Conservation (phyloP, 108 stramenopile genomes). For the Nitzschia sp. region DNA sequence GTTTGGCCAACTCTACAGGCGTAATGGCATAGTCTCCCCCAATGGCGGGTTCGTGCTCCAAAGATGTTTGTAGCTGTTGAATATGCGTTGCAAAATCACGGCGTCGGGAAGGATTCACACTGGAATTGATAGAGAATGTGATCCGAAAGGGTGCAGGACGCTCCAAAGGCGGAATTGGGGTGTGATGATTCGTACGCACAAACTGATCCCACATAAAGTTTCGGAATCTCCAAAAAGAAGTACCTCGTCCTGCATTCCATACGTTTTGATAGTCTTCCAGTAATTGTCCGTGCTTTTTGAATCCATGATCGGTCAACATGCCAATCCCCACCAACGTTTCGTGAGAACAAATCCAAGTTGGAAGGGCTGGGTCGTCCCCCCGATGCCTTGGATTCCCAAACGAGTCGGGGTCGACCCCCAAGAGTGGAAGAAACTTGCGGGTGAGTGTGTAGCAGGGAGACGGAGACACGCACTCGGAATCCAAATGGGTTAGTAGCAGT, state of each 20-base stretch:
- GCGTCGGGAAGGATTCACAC: constrained; percentile 34
- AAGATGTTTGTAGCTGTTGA: neutral
- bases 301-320: constrained; percentile 55
- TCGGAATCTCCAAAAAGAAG: constrained; percentile 36
- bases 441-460: constrained; percentile 14
- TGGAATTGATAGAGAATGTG: constrained; percentile 44
- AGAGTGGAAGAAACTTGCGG: constrained; percentile 39
- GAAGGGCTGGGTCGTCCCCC: neutral
- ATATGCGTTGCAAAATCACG: constrained; percentile 33
- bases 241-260: constrained; percentile 37
- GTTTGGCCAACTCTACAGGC: constrained; percentile 7
- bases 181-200: neutral
- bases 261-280: constrained; percentile 32
- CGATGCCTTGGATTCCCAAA: neutral
- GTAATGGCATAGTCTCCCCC: neutral
- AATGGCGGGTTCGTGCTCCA: neutral
- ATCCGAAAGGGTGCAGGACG: constrained; percentile 19
- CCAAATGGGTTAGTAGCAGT: constrained; percentile 14
- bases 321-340: constrained; percentile 38
- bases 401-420: constrained; percentile 15
- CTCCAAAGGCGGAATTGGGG: neutral
- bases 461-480: neutral
- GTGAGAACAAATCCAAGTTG: constrained; percentile 31
- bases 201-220: constrained; percentile 35
- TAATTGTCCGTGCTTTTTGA: constrained; percentile 36